phyloP scores from a whole-genome alignment of 805 yeast genomes.

The Candida lessepsii region DNA sequence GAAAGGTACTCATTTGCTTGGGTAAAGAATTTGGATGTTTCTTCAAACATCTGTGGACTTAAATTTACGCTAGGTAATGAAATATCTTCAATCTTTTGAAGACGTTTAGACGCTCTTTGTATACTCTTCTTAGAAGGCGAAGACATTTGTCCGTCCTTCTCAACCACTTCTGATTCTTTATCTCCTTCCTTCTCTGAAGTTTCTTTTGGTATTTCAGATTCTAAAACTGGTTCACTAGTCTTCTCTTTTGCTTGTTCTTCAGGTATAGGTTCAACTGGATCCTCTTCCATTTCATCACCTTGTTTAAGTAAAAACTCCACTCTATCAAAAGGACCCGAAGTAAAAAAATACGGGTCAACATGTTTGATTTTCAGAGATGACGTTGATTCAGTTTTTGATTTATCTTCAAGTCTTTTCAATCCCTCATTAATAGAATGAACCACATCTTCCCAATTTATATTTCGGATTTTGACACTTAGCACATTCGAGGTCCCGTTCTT shows the following conservation, averaged over 20 bases:
- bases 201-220: neutral
- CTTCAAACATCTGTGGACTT: constrained; percentile 12
- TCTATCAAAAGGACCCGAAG: constrained; percentile 42
- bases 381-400: constrained; percentile 31
- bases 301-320: constrained; percentile 6
- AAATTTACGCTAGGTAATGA: constrained; percentile 10
- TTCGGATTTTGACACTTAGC: constrained; percentile 7
- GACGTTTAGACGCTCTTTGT: constrained; percentile 16
- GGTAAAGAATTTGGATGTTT: constrained; percentile 12
- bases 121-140: constrained; percentile 6
- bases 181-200: neutral
- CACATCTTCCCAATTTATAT: constrained; percentile 26
- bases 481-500: neutral
- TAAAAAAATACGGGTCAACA: constrained; percentile 52
- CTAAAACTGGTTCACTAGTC: neutral
- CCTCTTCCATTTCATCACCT: neutral
- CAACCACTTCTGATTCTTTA: neutral
- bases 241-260: neutral
- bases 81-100: constrained; percentile 13
- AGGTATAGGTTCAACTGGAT: neutral
- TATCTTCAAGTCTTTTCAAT: constrained; percentile 29
- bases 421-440: constrained; percentile 33
- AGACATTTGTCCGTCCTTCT: neutral
- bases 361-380: constrained; percentile 43
- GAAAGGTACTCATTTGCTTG: neutral